Conservation (phyloP, 2,329 filamentous ascomycete species). For the Diaporthe sp. region DNA sequence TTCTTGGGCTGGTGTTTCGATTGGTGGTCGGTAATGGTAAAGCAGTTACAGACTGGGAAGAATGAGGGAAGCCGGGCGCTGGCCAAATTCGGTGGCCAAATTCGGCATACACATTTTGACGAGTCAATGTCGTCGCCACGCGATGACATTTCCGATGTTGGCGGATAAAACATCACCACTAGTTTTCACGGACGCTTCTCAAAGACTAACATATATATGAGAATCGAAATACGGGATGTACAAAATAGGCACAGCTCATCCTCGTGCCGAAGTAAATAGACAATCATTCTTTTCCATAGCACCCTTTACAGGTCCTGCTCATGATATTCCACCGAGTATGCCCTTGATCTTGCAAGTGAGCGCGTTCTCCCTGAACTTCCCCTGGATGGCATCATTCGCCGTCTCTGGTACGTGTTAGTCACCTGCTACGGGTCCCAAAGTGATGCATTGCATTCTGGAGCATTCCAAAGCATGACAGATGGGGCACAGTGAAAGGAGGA, state of each 20-base stretch:
- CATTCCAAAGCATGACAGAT: no score
- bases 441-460: no score
- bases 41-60: neutral
- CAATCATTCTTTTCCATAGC: neutral
- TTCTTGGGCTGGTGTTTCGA: constrained; percentile 29
- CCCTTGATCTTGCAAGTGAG: neutral
- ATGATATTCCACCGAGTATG: neutral
- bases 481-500: no score
- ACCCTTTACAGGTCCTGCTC: neutral
- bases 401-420: neutral
- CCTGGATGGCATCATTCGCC: neutral
- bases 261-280: neutral
- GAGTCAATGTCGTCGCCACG: neutral
- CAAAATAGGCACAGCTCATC: neutral
- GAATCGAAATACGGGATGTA: neutral
- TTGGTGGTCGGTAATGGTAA: neutral
- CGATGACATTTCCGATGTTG: neutral
- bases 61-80: no score
- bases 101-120: no score
- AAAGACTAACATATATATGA: neutral
- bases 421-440: no score
- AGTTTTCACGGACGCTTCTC: neutral
- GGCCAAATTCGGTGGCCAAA: neutral
- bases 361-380: neutral
- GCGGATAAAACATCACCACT: neutral